Evolutionary conservation across 169 alveolate species (phyloP), one percentile per base, ranked within the genome.

Genomic region (Babesia ovata): DNA sequence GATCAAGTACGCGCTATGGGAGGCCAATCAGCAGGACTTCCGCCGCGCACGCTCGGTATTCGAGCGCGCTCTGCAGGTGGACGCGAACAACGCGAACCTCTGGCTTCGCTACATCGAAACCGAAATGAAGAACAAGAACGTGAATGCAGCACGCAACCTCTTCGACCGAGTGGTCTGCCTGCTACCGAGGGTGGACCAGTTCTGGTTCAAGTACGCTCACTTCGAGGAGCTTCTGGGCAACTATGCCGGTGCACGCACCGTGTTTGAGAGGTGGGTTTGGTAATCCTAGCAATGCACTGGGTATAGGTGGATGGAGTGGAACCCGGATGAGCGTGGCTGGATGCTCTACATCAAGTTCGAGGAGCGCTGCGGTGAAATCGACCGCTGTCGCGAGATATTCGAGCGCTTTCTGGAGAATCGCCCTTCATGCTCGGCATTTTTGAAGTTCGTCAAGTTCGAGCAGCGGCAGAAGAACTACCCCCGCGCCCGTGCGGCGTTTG

Each of bases 31-130:
- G 61, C 88, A 92, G 72, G 99, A 98, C 84, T 95, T 96, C 69
- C 78, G 92, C 22, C 90, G 96, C 42, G 98, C 99, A 11, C 87
- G 99, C 39, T 95, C 99, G 29, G 94, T 97, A 22, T 96, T 92
- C 84, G 99, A 98, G 86, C 90, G 99, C 67, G 99, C 99, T 0
- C 83, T 98, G 49, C 94, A 93, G 65, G 97, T 97, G 24, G 99
- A 98, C 83, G 96, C 95, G 74, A 94, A 95, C 60, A 96, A 97
- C 82, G 89, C 91, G 39, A 87, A 95, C 63, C 71, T 97, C 59
- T 98, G 99, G 99, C 92, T 96, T 72, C 95, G 96, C 75, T 98
- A 98, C 92, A 96, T 97, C 33, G 99, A 97, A 86, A 96, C 97
- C 96, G 99, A 98, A 86, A 95, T 96, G 97, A 91, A 92, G 73